These are phyloP conservation scores for Rhodotorula sp. DNA, from an alignment of 1,284 basidiomycete species.

Conservation along the genomic window DNA sequence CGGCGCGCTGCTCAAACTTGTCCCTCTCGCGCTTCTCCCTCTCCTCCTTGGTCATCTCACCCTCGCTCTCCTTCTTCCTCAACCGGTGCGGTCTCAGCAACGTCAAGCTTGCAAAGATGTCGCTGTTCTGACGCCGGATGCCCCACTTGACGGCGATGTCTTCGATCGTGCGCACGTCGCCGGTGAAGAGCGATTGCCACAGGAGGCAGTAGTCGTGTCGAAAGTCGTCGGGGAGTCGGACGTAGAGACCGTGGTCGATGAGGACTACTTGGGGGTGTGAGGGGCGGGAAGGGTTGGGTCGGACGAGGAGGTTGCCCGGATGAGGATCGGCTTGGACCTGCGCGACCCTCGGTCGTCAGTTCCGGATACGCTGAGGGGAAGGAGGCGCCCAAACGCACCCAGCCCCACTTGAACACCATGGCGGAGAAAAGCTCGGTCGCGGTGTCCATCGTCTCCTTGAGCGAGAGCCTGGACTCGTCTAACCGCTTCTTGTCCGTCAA, in stretches of 20 bases:
- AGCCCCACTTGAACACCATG: slow-evolving; percentile 84
- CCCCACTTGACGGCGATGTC: slow-evolving; percentile 70
- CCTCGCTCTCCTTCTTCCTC: slow-evolving; percentile 42
- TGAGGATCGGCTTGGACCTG: slow-evolving; percentile 27
- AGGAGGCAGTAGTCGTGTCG: slow-evolving; percentile 62
- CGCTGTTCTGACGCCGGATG: slow-evolving; percentile 63
- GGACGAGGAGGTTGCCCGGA: slow-evolving; percentile 75
- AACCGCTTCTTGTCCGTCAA: slow-evolving; percentile 64
- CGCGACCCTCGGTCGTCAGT: background rate
- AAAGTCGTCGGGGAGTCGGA: slow-evolving; percentile 43
- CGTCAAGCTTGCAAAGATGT: slow-evolving; percentile 58
- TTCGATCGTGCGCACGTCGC: slow-evolving; percentile 65
- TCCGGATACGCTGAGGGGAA: background rate
- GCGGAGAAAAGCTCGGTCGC: slow-evolving; percentile 76
- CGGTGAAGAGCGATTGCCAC: slow-evolving; percentile 73
- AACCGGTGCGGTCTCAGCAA: slow-evolving; percentile 45
- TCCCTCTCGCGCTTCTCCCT: slow-evolving; percentile 44
- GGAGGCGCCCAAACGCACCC: slow-evolving; percentile 62
- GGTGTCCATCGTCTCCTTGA: slow-evolving; percentile 65
- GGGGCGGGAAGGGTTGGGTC: slow-evolving; percentile 64
- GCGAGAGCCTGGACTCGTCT: slow-evolving; percentile 50
- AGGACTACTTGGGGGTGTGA: slow-evolving; percentile 70
- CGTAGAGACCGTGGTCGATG: slow-evolving; percentile 79
- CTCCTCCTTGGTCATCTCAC: slow-evolving; percentile 4
- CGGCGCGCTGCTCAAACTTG: slow-evolving; percentile 53